phyloP scores from a whole-genome alignment of 148 eudicot species.

The Selenicereus undatus region DNA sequence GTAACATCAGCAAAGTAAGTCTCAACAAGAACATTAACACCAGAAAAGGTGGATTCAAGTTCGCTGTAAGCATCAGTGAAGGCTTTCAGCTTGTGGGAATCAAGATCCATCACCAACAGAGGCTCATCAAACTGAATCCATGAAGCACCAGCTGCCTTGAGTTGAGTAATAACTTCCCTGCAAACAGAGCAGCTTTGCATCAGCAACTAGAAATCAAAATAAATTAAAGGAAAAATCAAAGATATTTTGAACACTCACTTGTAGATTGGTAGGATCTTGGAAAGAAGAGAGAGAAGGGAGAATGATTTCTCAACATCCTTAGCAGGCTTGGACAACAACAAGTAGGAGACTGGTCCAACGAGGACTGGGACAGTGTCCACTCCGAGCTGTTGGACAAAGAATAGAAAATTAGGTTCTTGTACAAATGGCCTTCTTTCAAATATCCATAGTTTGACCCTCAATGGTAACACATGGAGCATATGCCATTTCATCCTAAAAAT shows the following conservation, averaged over 20 bases:
- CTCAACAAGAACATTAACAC: conserved; percentile 65
- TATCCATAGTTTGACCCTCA: not conserved
- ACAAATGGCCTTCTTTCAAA: not conserved
- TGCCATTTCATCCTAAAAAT: not conserved
- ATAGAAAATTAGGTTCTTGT: not conserved
- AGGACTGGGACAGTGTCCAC: conserved; percentile 81
- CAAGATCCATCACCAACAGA: conserved; percentile 79
- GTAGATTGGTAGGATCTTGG: conserved; percentile 79
- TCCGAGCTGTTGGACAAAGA: conserved; percentile 57
- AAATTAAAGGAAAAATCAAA: not conserved
- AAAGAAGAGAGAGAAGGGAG: conserved; percentile 71
- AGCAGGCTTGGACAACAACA: conserved; percentile 84
- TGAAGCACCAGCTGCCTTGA: conserved; percentile 92
- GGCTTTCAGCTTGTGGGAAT: conserved; percentile 70
- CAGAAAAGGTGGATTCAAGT: conserved; percentile 66
- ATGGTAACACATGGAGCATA: not conserved
- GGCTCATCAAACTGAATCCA: conserved; percentile 95
- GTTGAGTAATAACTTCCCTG: conserved; percentile 88
- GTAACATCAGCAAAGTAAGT: conserved; percentile 90
- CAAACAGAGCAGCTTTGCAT: not conserved
- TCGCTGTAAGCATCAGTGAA: conserved; percentile 76
- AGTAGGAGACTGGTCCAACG: conserved; percentile 77
- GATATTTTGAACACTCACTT: conserved; percentile 43
- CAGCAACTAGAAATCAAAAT: conserved; percentile 15
- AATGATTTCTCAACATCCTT: conserved; percentile 94